These are phyloP conservation scores for Sechiopsis laciniata DNA, from an alignment of 306 rosid genomes.

Conservation along the genomic window DNA sequence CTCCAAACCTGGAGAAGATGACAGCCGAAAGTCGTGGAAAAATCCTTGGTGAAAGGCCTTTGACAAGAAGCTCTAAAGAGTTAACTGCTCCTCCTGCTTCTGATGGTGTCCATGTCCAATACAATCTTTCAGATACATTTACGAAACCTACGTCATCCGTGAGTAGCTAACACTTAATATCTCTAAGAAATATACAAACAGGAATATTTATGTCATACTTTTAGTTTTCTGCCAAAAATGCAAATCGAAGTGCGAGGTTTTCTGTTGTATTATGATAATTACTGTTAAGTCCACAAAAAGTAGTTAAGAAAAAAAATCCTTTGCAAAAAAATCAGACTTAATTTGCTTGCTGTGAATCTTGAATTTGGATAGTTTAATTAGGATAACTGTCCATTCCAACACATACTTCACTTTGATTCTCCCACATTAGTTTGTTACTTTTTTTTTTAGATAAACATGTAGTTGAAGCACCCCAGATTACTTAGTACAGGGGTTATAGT, in stretches of 20 bases:
- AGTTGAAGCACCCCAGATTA: neutral
- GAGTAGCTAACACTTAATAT: slow-evolving; percentile 34
- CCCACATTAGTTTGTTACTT: neutral
- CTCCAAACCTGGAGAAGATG: slow-evolving; percentile 47
- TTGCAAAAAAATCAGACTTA: neutral
- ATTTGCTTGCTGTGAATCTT: slow-evolving; percentile 7
- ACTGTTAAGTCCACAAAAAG: slow-evolving; percentile 2
- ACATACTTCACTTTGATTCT: neutral
- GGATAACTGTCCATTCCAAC: neutral
- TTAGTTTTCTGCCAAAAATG: neutral
- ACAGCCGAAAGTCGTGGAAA: slow-evolving; percentile 86
- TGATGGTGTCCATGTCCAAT: slow-evolving; percentile 61
- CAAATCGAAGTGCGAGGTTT: neutral
- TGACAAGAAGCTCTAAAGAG: slow-evolving; percentile 57
- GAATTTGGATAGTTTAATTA: neutral
- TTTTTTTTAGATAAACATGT: too few species aligned
- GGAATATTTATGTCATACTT: neutral
- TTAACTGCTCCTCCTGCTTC: slow-evolving; percentile 45
- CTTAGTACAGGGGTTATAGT: neutral
- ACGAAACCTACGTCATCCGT: slow-evolving; percentile 57
- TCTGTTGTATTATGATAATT: neutral
- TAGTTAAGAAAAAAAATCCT: neutral
- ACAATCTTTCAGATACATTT: slow-evolving; percentile 86
- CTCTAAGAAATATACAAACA: neutral
- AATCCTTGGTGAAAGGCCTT: slow-evolving; percentile 77